Evolutionary conservation across 495 filamentous ascomycete species (phyloP).

Genomic region (Choiromyces venosus): DNA sequence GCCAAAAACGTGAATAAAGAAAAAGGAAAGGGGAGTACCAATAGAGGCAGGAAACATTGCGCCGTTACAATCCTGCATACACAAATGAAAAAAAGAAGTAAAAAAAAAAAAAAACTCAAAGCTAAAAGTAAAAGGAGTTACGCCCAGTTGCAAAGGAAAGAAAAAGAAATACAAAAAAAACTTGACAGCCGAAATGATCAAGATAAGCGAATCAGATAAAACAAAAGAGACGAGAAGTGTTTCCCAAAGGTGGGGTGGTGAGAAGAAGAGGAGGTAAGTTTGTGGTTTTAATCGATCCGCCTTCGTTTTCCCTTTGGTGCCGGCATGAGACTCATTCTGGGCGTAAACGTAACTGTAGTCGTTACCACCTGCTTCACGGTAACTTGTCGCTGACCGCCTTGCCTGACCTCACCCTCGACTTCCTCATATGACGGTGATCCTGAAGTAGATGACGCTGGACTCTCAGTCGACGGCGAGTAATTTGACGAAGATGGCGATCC

Average conservation of each 20-base stretch:
- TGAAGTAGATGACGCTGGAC: slow-evolving; percentile 33
- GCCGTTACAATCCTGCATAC: not conserved
- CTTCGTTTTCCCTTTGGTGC: slow-evolving; percentile 72
- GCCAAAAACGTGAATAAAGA: not conserved
- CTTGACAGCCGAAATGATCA: not conserved
- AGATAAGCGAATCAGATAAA: not conserved
- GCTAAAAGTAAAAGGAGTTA: not conserved
- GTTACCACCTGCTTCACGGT: slow-evolving; percentile 58
- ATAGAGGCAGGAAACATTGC: not conserved
- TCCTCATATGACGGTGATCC: slow-evolving; percentile 35
- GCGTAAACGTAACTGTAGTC: slow-evolving; percentile 69
- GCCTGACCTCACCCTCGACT: slow-evolving; percentile 27
- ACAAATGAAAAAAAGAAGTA: slow-evolving; percentile 9
- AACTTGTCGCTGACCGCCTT: slow-evolving; percentile 28
- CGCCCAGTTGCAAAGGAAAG: not conserved
- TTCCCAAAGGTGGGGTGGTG: not conserved
- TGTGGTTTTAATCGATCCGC: slow-evolving; percentile 52
- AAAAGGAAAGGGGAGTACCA: not conserved
- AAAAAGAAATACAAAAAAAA: not conserved
- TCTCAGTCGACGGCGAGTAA: slow-evolving; percentile 38
- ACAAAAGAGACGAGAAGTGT: not conserved
- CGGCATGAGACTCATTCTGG: slow-evolving; percentile 55
- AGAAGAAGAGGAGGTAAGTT: not conserved
- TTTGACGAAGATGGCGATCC: slow-evolving; percentile 40
- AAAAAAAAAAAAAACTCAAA: slow-evolving; percentile 7